A percentile compares a stretch with the other conserved stretches of the same genome.
phyloP scores from a whole-genome alignment of 2,329 filamentous ascomycete genomes.

The Ophiosphaerella korrae region DNA sequence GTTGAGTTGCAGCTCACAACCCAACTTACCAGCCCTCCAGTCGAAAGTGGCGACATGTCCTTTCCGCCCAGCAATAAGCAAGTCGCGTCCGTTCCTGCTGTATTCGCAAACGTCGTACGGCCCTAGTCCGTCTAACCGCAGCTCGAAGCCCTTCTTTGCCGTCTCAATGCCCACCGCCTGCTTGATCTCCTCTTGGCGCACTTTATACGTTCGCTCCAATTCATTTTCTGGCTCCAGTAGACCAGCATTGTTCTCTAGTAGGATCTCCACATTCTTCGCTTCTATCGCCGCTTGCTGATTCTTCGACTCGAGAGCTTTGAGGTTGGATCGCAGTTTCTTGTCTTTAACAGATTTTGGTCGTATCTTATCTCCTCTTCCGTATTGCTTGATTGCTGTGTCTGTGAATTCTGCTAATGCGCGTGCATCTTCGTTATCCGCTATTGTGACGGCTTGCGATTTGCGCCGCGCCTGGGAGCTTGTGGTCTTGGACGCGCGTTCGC shows the following conservation, averaged over 20 bases:
- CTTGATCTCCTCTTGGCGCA: conserved; percentile 85
- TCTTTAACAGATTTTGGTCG: conserved; percentile 76
- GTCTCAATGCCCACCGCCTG: conserved; percentile 77
- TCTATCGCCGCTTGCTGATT: conserved; percentile 80
- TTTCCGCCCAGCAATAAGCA: conserved; percentile 86
- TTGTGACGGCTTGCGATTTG: conserved; percentile 29
- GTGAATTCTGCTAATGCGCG: conserved; percentile 39
- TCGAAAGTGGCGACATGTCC: conserved; percentile 97
- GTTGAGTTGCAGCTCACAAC: conserved; percentile 86
- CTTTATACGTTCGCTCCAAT: conserved; percentile 89
- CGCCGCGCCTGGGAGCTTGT: conserved; percentile 19
- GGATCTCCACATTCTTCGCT: conserved; percentile 93
- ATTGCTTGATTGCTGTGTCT: conserved; percentile 68
- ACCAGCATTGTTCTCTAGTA: conserved; percentile 83
- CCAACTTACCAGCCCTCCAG: conserved; percentile 89
- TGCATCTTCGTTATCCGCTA: conserved; percentile 35
- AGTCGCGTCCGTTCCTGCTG: conserved; percentile 82
- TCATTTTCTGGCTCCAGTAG: conserved; percentile 88
- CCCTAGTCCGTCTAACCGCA: conserved; percentile 76
- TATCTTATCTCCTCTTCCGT: conserved; percentile 82
- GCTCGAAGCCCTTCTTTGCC: conserved; percentile 89
- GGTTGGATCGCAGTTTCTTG: conserved; percentile 84
- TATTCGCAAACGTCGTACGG: conserved; percentile 91
- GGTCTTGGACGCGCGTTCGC: conserved; percentile 23
- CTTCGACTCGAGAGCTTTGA: conserved; percentile 79